Evolutionary conservation across 2,329 filamentous ascomycete species (phyloP), one percentile per base, ranked within the genome.

Genomic region (Hypoxylon sp.): DNA sequence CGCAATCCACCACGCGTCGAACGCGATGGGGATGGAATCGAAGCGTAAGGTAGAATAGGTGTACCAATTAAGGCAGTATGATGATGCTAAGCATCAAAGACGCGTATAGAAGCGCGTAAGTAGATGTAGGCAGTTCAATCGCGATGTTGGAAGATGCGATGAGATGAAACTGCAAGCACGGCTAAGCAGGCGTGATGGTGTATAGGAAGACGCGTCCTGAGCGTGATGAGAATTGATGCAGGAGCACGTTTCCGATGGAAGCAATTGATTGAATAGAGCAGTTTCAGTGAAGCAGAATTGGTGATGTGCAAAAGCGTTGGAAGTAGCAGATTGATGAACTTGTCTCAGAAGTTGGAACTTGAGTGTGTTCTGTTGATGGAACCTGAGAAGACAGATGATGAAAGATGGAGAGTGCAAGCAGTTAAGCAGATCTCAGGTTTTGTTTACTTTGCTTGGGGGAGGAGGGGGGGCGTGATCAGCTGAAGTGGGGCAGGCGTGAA

Each of bases 21-120:
- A 65, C 70, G 69, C 65, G 70, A 69, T 50, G 52, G 48, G 63
- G 59, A 65, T 64, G 69, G 67, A 68, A 68, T 58, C 67, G 57
- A 69, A 62, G 11, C n/a, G 9, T 52, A 46, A 39, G 19, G 45
- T 32, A 59, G 41, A 37, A 51, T 64, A 65, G 27, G 16, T n/a
- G 47, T 61, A 48, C 52, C 66, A 65, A 61, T 50, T 55, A 65
- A 29, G 61, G 52, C 23, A 27, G 27, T 59, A 60, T 30, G 27
- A 14, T 12, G 62, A 68, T 63, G 61, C 48, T 11, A 41, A 50
- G 58, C 57, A 64, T 64, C 57, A 54, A 67, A 43, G 41, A 65
- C 61, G 59, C 58, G 65, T 59, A 21, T 21, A 58, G 39, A 52
- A 47, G 41, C 32, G 54, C 47, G 52, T 61, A 51, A 48, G 39